phyloP scores from a whole-genome alignment of 768 basidiomycete species.

The Butyriboletus loyo region DNA sequence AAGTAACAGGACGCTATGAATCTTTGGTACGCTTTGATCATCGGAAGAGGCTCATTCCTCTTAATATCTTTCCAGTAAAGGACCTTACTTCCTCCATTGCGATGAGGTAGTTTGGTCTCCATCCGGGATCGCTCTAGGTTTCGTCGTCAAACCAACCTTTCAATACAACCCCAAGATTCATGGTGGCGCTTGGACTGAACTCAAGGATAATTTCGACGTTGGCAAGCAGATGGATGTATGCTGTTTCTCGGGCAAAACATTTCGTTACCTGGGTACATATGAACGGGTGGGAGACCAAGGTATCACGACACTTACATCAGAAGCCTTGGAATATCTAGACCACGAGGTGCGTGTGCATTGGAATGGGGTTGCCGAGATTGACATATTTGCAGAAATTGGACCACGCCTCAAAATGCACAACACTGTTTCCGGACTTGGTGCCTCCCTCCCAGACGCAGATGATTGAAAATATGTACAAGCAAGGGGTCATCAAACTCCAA shows the following conservation, averaged over 20 bases:
- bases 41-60: background rate
- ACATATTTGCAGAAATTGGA: slow-evolving; percentile 18
- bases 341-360: slow-evolving; percentile 3
- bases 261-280: slow-evolving; percentile 27
- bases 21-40: slow-evolving; percentile 8
- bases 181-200: slow-evolving; percentile 17
- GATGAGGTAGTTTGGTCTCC: slow-evolving; percentile 23
- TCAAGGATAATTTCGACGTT: slow-evolving; percentile 6
- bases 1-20: slow-evolving; percentile 2
- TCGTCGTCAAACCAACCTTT: slow-evolving; percentile 23
- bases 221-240: slow-evolving; percentile 22
- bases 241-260: background rate
- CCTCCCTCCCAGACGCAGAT: slow-evolving; percentile 24
- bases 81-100: slow-evolving; percentile 8
- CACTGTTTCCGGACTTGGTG: slow-evolving; percentile 19
- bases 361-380: background rate
- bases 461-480: slow-evolving; percentile 27
- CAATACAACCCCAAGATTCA: slow-evolving; percentile 25
- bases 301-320: slow-evolving; percentile 12
- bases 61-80: slow-evolving; percentile 5
- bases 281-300: slow-evolving; percentile 15
- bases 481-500: slow-evolving; percentile 27
- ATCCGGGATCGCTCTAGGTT: slow-evolving; percentile 22
- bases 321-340: slow-evolving; percentile 10
- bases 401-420: slow-evolving; percentile 14